A percentile compares a stretch with the other conserved stretches of the same genome.
phyloP scores from a whole-genome alignment of 352 stramenopile genomes.

The Phytopythium delawarense region DNA sequence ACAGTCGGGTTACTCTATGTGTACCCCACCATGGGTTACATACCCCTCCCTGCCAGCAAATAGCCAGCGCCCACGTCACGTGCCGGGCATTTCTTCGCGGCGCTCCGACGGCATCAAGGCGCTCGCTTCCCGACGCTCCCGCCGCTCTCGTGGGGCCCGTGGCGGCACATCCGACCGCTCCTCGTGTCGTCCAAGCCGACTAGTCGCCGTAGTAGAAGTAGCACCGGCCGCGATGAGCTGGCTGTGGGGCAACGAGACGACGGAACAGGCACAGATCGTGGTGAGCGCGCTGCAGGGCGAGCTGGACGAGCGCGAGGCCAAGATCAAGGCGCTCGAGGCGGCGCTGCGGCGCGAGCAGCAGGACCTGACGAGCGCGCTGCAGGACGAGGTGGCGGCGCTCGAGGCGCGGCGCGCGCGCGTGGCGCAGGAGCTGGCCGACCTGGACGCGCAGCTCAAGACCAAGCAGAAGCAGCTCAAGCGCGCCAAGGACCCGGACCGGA shows the following conservation, averaged over 20 bases:
- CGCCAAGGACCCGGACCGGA: constrained; percentile 31
- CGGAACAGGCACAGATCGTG: constrained; percentile 82
- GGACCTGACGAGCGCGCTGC: constrained; percentile 50
- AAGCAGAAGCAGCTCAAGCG: constrained; percentile 62
- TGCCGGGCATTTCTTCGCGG: background rate
- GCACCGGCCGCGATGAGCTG: constrained; percentile 46
- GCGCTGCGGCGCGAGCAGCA: constrained; percentile 73
- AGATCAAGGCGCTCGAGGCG: constrained; percentile 75
- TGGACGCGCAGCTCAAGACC: constrained; percentile 52
- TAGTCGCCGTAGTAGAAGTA: too few relatives aligned
- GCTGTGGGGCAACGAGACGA: constrained; percentile 83
- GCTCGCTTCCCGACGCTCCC: too few relatives aligned
- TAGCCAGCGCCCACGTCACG: constrained; percentile 1
- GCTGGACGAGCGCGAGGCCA: constrained; percentile 74
- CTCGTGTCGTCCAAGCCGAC: too few relatives aligned
- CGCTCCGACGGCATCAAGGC: background rate
- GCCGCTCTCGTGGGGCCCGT: too few relatives aligned
- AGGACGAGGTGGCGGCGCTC: constrained; percentile 66
- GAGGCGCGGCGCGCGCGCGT: constrained; percentile 40
- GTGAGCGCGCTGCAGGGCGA: constrained; percentile 77
- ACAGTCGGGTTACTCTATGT: too few relatives aligned
- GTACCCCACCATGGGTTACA: too few relatives aligned
- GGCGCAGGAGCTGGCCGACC: constrained; percentile 36
- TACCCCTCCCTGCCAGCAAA: background rate
- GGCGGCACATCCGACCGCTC: too few relatives aligned